These are phyloP conservation scores for Amphirosellinia nigrospora DNA, from an alignment of 495 filamentous ascomycete genomes.

Conservation along the genomic window DNA sequence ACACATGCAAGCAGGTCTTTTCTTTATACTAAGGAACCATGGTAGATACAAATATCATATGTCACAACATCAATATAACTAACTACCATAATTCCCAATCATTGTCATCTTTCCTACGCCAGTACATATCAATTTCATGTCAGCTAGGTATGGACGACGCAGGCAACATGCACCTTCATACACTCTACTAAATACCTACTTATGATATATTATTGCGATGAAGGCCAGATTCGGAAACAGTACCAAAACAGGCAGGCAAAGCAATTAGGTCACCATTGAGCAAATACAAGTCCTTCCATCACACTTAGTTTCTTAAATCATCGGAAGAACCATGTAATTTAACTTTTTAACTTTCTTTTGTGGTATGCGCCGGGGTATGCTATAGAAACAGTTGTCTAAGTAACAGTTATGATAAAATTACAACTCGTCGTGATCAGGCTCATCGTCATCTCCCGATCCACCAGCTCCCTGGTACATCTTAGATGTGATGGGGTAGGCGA, in stretches of 20 bases:
- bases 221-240: neutral
- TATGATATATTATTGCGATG: neutral
- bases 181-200: neutral
- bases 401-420: slow-evolving; percentile 54
- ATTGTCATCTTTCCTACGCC: too few relatives aligned
- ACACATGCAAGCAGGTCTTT: too few relatives aligned
- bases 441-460: slow-evolving; percentile 71
- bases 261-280: neutral
- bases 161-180: neutral
- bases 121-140: too few relatives aligned
- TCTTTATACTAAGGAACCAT: too few relatives aligned
- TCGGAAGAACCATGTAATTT: slow-evolving; percentile 17
- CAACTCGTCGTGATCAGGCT: slow-evolving; percentile 89
- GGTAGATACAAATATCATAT: too few relatives aligned
- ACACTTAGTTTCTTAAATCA: neutral
- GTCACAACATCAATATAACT: too few relatives aligned
- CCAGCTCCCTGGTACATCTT: slow-evolving; percentile 85
- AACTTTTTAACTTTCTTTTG: slow-evolving; percentile 46
- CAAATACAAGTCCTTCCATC: neutral
- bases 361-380: slow-evolving; percentile 39
- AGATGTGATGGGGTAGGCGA: slow-evolving; percentile 98
- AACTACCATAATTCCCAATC: too few relatives aligned
- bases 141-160: too few relatives aligned
- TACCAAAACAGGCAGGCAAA: neutral
- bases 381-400: slow-evolving; percentile 37